These are phyloP conservation scores for Salix koriyanagi DNA, from an alignment of 345 rosid genomes.

Conservation along the genomic window DNA sequence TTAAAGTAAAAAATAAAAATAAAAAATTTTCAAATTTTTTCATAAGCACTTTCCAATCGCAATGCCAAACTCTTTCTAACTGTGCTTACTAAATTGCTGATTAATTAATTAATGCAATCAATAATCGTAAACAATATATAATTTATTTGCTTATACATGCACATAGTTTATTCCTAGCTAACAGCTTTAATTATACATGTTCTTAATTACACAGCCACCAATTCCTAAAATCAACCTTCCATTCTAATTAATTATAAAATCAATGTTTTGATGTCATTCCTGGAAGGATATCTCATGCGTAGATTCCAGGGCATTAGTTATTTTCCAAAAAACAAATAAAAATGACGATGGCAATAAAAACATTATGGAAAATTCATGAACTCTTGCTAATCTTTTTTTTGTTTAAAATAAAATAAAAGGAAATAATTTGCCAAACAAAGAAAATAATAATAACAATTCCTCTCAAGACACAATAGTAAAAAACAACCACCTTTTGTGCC, in stretches of 20 bases:
- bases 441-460: neutral
- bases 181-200: neutral
- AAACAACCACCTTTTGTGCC: neutral
- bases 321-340: too few relatives aligned
- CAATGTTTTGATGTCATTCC: neutral
- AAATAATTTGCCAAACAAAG: neutral
- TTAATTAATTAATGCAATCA: neutral
- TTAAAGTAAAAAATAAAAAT: too few relatives aligned
- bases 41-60: too few relatives aligned
- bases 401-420: neutral
- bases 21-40: too few relatives aligned
- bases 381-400: neutral
- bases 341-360: neutral
- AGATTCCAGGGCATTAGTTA: neutral
- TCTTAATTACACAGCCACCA: neutral
- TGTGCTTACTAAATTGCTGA: neutral
- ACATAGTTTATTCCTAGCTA: neutral
- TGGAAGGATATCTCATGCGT: conserved; percentile 5
- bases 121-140: neutral
- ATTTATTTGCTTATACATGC: too few relatives aligned
- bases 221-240: neutral
- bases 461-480: neutral
- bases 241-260: too few relatives aligned
- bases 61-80: neutral
- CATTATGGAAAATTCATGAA: neutral